Evolutionary conservation across 1,139 yeast genomes (phyloP).

Genomic region (Kurtzmaniella quercitrusa): DNA sequence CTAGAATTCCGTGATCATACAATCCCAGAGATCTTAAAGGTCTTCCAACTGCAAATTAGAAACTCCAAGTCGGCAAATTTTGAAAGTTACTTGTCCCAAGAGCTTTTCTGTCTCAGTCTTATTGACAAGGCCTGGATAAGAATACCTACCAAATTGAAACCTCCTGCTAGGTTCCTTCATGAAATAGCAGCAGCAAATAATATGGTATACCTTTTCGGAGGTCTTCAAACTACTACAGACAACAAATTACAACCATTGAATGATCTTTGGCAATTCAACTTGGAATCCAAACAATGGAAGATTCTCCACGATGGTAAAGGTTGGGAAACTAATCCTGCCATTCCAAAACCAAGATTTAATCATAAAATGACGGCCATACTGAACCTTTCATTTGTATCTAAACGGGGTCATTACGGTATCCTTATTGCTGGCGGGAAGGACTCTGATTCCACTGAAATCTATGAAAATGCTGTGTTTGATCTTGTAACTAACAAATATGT

Average conservation of each 20-base stretch:
- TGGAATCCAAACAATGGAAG: constrained; percentile 48
- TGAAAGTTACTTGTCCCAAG: constrained; percentile 49
- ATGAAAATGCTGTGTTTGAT: constrained; percentile 50
- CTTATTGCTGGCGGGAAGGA: constrained; percentile 61
- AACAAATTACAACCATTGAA: constrained; percentile 43
- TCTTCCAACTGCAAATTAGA: constrained; percentile 26
- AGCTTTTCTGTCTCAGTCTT: constrained; percentile 52
- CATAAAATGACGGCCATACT: constrained; percentile 48
- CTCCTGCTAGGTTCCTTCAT: constrained; percentile 57
- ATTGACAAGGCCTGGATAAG: constrained; percentile 55
- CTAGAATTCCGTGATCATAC: constrained; percentile 39
- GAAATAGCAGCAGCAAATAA: constrained; percentile 48
- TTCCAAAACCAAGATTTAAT: constrained; percentile 44
- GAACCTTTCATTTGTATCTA: constrained; percentile 37
- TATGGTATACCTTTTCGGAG: constrained; percentile 59
- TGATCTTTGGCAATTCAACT: constrained; percentile 65
- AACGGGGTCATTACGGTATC: constrained; percentile 49
- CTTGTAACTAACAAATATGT: constrained; percentile 45
- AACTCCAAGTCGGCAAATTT: constrained; percentile 26
- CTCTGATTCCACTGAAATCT: constrained; percentile 32
- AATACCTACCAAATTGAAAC: constrained; percentile 26
- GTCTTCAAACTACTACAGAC: constrained; percentile 31
- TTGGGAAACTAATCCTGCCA: constrained; percentile 20
- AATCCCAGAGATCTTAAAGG: constrained; percentile 23
- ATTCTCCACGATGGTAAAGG: constrained; percentile 40